Conservation (phyloP, 2,329 filamentous ascomycete species). For the Alternaria metachromatica region DNA sequence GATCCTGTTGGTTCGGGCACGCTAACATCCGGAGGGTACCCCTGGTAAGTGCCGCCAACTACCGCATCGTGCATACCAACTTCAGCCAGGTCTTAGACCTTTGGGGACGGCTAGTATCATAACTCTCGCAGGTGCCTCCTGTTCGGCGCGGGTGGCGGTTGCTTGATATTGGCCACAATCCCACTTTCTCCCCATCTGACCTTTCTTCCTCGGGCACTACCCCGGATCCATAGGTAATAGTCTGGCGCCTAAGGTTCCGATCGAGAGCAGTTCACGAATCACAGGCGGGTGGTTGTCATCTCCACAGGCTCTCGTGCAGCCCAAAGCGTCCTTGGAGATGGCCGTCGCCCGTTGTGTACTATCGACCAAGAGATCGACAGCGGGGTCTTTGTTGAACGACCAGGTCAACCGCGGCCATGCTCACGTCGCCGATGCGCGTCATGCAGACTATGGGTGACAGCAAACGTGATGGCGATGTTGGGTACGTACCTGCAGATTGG, state of each 20-base stretch:
- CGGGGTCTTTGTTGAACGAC: not conserved
- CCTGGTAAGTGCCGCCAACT: not conserved
- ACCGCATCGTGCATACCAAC: not conserved
- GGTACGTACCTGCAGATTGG: not conserved
- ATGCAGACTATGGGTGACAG: not conserved
- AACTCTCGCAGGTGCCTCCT: not conserved
- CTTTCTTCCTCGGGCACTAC: not conserved
- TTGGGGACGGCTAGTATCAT: not conserved
- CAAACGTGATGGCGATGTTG: not conserved
- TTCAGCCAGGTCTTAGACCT: not conserved
- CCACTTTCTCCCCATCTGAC: not conserved
- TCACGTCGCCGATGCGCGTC: not conserved
- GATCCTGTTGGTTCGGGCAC: not conserved
- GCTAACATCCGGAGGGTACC: constrained; percentile 1
- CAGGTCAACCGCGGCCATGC: not conserved
- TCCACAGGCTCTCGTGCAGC: not conserved
- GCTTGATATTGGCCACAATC: not conserved
- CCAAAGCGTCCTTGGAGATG: not conserved
- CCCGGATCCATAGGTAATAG: not conserved
- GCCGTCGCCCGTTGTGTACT: not conserved
- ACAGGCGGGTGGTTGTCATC: not conserved
- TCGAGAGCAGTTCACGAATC: not conserved
- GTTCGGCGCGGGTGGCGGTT: not conserved
- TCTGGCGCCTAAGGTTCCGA: not conserved
- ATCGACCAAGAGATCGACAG: constrained; percentile 3